phyloP scores from a whole-genome alignment of 1,284 basidiomycete genomes.

The Paramarasmius palmivorus region DNA sequence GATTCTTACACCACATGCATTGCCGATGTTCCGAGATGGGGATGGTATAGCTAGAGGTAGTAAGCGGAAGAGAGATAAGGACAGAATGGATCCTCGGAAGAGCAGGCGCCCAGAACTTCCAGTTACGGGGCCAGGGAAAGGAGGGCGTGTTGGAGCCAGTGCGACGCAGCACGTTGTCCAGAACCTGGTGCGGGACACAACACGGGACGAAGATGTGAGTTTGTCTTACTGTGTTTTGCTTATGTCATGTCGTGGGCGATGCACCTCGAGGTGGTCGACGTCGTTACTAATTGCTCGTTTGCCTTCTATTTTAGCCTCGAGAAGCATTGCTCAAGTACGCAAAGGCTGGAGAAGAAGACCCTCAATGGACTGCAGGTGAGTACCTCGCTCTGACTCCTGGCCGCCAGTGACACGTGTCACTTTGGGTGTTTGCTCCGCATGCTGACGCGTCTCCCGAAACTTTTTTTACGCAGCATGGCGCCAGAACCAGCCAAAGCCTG shows the following conservation, averaged over 20 bases:
- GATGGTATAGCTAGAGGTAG: slow-evolving; percentile 68
- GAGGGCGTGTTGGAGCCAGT: slow-evolving; percentile 92
- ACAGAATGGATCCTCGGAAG: slow-evolving; percentile 86
- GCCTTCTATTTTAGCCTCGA: slow-evolving; percentile 67
- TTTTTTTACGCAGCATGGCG: slow-evolving; percentile 72
- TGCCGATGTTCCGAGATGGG: slow-evolving; percentile 88
- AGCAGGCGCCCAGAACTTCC: slow-evolving; percentile 90
- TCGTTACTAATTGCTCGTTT: slow-evolving; percentile 10
- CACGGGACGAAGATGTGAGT: slow-evolving; percentile 91
- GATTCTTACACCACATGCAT: slow-evolving; percentile 87
- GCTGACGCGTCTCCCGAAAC: slow-evolving; percentile 30
- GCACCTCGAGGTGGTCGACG: too few relatives aligned
- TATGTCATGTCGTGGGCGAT: slow-evolving; percentile 16
- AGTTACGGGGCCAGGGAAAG: slow-evolving; percentile 86
- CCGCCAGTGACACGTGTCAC: slow-evolving; percentile 16
- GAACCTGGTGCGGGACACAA: slow-evolving; percentile 86
- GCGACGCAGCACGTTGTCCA: slow-evolving; percentile 96
- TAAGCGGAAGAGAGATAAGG: slow-evolving; percentile 87
- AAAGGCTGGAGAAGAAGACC: slow-evolving; percentile 70
- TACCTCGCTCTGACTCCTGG: slow-evolving; percentile 18
- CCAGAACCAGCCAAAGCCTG: slow-evolving; percentile 76
- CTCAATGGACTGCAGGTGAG: slow-evolving; percentile 82
- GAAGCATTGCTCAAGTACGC: slow-evolving; percentile 97
- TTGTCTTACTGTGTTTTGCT: slow-evolving; percentile 21
- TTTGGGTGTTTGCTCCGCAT: slow-evolving; percentile 21